A percentile compares a stretch with the other conserved stretches of the same genome.
Evolutionary conservation across 2,329 filamentous ascomycete genomes (phyloP).

Genomic region (Dryadomyces sulphureus): DNA sequence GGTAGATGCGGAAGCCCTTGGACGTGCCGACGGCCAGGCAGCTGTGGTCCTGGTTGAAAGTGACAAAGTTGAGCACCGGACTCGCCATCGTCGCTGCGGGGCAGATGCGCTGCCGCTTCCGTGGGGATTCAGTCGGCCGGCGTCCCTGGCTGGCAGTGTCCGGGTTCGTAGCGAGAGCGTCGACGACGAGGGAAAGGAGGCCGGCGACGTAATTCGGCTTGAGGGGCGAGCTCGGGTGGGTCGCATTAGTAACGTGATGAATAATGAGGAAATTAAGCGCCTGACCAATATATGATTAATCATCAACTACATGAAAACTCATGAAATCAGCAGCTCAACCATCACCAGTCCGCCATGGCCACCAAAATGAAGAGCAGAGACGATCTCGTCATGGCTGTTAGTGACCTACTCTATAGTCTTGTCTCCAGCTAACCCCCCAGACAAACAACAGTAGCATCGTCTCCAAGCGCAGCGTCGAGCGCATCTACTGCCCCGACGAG

Average conservation of each 20-base stretch:
- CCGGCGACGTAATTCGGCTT: background rate
- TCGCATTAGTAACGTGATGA: too few relatives aligned
- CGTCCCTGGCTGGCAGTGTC: too few relatives aligned
- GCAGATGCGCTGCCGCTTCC: slow-evolving; percentile 7
- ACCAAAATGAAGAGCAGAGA: slow-evolving; percentile 20
- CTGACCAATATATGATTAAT: background rate
- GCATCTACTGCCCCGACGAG: slow-evolving; percentile 62
- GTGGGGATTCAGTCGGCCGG: background rate
- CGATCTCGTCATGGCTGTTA: slow-evolving; percentile 37
- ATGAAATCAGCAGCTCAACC: too few relatives aligned
- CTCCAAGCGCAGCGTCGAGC: slow-evolving; percentile 86
- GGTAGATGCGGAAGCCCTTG: slow-evolving; percentile 90
- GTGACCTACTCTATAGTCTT: background rate
- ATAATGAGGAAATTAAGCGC: too few relatives aligned
- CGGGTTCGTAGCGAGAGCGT: too few relatives aligned
- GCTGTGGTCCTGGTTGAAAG: slow-evolving; percentile 98
- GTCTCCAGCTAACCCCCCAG: slow-evolving; percentile 21
- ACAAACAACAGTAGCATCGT: slow-evolving; percentile 89
- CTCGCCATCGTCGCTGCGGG: slow-evolving; percentile 37
- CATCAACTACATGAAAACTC: too few relatives aligned
- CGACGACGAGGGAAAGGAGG: too few relatives aligned
- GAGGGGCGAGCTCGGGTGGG: too few relatives aligned
- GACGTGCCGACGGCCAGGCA: slow-evolving; percentile 90
- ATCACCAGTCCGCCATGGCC: background rate
- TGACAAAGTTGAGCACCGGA: slow-evolving; percentile 87